Evolutionary conservation across 202 grass and related monocot species (phyloP).

Genomic region (Setaria italica): DNA sequence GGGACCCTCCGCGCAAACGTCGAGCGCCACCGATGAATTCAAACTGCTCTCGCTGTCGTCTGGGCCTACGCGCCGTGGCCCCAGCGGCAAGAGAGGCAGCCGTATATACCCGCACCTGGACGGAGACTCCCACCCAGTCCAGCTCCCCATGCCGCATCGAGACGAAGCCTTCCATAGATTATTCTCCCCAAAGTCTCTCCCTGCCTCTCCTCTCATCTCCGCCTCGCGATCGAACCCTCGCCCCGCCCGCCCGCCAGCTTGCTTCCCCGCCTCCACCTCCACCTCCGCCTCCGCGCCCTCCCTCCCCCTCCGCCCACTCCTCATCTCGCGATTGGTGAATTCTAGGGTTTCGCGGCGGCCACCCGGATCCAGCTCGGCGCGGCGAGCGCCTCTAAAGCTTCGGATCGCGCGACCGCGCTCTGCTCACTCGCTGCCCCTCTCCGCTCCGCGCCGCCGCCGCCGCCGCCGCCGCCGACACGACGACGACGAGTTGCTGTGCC

Average conservation of each 20-base stretch:
- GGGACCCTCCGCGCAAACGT: background rate
- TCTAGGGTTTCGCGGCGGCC: constrained; percentile 67
- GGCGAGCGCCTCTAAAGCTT: constrained; percentile 28
- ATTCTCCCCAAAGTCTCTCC: constrained; percentile 68
- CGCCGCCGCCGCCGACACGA: background rate
- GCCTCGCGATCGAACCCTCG: constrained; percentile 60
- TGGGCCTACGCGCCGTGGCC: accelerated
- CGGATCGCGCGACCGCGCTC: constrained; percentile 34
- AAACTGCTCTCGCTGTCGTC: accelerated
- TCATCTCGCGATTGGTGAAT: constrained; percentile 69
- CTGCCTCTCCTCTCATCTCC: constrained; percentile 49
- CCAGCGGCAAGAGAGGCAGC: background rate
- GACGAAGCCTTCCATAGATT: constrained; percentile 58
- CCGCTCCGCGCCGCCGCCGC: background rate
- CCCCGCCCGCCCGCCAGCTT: background rate
- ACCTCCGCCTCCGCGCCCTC: constrained; percentile 10
- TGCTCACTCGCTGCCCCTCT: background rate
- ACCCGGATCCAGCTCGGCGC: constrained; percentile 46
- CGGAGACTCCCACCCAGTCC: constrained; percentile 33
- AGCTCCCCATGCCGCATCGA: constrained; percentile 61
- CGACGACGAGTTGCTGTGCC: constrained; percentile 23
- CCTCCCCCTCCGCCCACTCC: constrained; percentile 37
- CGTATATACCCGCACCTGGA: constrained; percentile 45
- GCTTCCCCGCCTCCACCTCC: constrained; percentile 32
- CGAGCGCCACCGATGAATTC: constrained; percentile 4